Evolutionary conservation across 2,329 filamentous ascomycete species (phyloP), one percentile per base, ranked within the genome.

Genomic region (Emmonsia crescens): DNA sequence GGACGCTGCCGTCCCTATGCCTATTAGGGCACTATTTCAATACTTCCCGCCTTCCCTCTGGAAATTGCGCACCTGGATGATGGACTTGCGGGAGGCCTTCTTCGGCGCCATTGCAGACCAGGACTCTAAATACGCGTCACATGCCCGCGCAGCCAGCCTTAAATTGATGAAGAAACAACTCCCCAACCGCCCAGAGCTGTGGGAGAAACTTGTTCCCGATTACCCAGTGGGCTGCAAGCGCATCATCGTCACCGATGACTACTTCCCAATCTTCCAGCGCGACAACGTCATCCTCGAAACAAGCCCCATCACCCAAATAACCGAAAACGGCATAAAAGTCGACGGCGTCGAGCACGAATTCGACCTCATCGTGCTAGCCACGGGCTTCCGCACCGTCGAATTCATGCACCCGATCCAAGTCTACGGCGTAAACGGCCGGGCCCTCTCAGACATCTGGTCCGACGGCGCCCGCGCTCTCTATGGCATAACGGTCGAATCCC

Each of bases 321-420:
- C 77, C 0, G 72, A 72, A 4, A 76, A 69, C 0, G 79, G 80
- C 0, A 77, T 85, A 57, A 72, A 78, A 29, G 75, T 82, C 0
- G 75, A 73, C 2, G 68, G 59, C 48, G 29, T 67, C 2, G 74
- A 75, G n/a, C 70, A 77, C 51, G 76, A 80, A 24, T 81, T 80
- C 66, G 83, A 85, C 66, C 69, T 85, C 21, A 76, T 86, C 16
- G 73, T 86, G 29, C 76, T 82, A 8, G 83, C 83, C 0, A 86
- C 83, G 0, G 83, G 83, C 0, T 86, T 86, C 74, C 75, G 78
- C 29, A 81, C 83, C 0, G 77, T 81, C 0, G 79, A 85, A 54
- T 85, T 85, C 70, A 77, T 85, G 75, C 76, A 81, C 65, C 82
- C 82, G 0, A 83, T 86, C 64, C 71, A 79, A 29, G 74, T 85